Conservation (phyloP, 1,284 basidiomycete genomes). For the Wallemia hederae region DNA sequence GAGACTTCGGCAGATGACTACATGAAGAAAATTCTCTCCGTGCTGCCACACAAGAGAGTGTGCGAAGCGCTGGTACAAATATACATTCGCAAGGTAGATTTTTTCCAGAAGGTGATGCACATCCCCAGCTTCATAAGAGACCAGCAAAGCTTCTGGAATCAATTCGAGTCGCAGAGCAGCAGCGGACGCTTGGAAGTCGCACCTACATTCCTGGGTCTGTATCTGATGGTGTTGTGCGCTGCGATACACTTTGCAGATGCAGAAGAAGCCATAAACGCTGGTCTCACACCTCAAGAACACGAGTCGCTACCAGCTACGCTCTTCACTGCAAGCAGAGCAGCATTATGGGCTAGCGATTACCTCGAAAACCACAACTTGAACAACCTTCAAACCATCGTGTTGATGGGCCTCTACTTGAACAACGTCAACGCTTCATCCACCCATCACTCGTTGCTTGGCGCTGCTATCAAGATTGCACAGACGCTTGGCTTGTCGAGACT, state of each 20-base stretch:
- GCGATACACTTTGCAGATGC: slow-evolving; percentile 18
- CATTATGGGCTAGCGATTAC: slow-evolving; percentile 17
- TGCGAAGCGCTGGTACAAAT: not conserved
- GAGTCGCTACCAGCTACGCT: slow-evolving; percentile 1
- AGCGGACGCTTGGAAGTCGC: slow-evolving; percentile 14
- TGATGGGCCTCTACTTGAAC: slow-evolving; percentile 18
- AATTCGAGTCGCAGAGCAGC: not conserved
- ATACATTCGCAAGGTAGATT: not conserved
- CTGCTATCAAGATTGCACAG: slow-evolving; percentile 20
- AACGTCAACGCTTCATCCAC: slow-evolving; percentile 18
- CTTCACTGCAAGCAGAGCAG: slow-evolving; percentile 3
- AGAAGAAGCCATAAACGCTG: slow-evolving; percentile 8
- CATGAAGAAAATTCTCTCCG: not conserved
- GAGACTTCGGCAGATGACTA: not conserved
- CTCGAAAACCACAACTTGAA: slow-evolving; percentile 16
- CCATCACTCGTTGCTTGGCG: slow-evolving; percentile 18
- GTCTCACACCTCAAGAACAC: slow-evolving; percentile 4
- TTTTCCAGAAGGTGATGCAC: not conserved
- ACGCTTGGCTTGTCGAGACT: slow-evolving; percentile 18
- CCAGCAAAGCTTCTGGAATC: not conserved
- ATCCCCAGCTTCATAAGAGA: not conserved
- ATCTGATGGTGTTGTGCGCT: slow-evolving; percentile 16
- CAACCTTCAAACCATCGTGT: slow-evolving; percentile 15
- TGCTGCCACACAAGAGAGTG: not conserved
- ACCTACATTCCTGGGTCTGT: slow-evolving; percentile 16